Evolutionary conservation across 2,329 filamentous ascomycete species (phyloP).

Genomic region (Alternaria tenuissima): DNA sequence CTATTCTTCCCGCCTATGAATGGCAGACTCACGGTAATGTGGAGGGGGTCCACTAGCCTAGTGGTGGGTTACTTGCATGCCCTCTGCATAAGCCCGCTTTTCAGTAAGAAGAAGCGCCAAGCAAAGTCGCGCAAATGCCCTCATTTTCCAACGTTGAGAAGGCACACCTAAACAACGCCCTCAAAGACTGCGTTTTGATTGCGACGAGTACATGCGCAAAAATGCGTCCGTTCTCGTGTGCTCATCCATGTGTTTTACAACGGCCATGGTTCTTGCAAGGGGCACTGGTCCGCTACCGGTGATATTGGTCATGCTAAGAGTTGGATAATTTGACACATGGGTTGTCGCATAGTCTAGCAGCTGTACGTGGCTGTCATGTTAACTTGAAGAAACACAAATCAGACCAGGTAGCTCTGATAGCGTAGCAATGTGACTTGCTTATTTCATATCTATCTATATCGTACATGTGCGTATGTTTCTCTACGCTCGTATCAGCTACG

Average conservation of each 20-base stretch:
- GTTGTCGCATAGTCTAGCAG: background rate
- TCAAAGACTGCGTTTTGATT: background rate
- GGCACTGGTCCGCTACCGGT: background rate
- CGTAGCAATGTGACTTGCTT: background rate
- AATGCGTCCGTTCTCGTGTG: constrained; percentile 3
- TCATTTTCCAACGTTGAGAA: background rate
- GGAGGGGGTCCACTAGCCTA: background rate
- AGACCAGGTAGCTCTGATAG: background rate
- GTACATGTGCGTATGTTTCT: background rate
- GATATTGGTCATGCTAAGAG: background rate
- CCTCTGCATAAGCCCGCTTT: background rate
- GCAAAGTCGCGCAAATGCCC: constrained; percentile 13
- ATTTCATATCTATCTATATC: background rate
- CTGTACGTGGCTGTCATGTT: background rate
- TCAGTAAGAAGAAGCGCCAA: background rate
- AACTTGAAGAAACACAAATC: background rate
- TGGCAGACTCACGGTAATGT: background rate
- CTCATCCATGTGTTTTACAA: background rate
- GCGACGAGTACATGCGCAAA: background rate
- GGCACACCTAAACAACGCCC: background rate
- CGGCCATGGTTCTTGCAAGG: background rate
- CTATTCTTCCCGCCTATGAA: background rate
- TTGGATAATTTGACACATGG: background rate
- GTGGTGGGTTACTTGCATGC: background rate
- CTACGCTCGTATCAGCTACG: background rate